Base-by-base conservation (phyloP, 352 stramenopile genomes). In the Globisporangium rhizosaccharum region DNA sequence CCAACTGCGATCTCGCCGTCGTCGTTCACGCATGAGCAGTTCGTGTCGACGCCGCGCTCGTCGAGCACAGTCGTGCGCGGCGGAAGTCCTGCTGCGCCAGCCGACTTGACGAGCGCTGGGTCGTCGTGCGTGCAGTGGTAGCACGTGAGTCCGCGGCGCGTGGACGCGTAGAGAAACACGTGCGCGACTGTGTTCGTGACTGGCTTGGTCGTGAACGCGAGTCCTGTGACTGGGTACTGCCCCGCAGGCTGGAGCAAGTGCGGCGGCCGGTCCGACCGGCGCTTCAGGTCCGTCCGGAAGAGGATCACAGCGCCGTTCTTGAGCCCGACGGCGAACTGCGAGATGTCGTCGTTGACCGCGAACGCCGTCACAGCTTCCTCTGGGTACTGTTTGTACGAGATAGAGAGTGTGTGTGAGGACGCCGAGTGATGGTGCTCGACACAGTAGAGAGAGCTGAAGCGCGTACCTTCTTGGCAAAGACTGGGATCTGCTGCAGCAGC, bases 311-410 rank as follows among this genome's bases (percentile, higher is more conserved):
- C 84, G 37, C 85, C 85, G 62, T 95, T 95, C 53, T 85, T 85
- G 41, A 94, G 62, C 7, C 85, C 85, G 8, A 95, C 76, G 0
- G 84, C 82, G 51, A 92, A 92, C 51, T 92, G 82, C 59, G 71
- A 82, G 51, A 92, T 75, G 57, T 95, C 85, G 54, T 93, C 85
- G 51, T 82, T 90, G 46, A 93, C 85, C 18, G 84, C 73, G 51
- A 95, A 95, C 30, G 85, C 85, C 3, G 85, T 95, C 50, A 95
- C 85, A 1, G 85, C 85, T 68, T 95, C 84, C 46, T 95, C 85
- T 0, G 85, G 82, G 57, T 92, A 95, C 64, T 83, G 52, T 8
- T 3, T 48, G 47, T n/a, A 39, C 11, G 30, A 51, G 1, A 46
- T 3, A 25, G 7, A 39, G 9, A 36, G 42, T 23, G 42, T n/a